These are phyloP conservation scores for Punica granatum DNA, from an alignment of 345 rosid species.

Conservation along the genomic window DNA sequence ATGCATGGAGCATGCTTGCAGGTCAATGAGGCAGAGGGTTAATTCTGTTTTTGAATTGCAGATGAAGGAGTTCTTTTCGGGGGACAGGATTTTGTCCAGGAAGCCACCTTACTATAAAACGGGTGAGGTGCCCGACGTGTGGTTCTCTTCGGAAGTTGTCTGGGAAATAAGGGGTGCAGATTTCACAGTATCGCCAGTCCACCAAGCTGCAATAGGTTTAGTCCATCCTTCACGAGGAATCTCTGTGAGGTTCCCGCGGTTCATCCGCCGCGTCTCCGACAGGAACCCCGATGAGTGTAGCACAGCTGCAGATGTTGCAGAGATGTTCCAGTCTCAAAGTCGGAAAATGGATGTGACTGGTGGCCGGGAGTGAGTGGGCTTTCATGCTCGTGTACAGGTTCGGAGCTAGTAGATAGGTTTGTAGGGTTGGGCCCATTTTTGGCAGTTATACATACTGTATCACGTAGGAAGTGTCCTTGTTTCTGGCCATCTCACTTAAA, in stretches of 20 bases:
- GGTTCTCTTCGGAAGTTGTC: slow-evolving; percentile 68
- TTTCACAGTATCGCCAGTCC: slow-evolving; percentile 76
- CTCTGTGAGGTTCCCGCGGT: slow-evolving; percentile 79
- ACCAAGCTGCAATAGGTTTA: slow-evolving; percentile 71
- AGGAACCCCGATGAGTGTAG: slow-evolving; percentile 73
- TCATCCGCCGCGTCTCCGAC: slow-evolving; percentile 33
- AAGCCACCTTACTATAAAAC: slow-evolving; percentile 71
- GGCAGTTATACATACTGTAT: background rate
- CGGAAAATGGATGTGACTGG: slow-evolving; percentile 42
- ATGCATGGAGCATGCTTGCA: too few relatives aligned
- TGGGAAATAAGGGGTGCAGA: slow-evolving; percentile 90
- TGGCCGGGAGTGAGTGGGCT: background rate
- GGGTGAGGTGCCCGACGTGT: slow-evolving; percentile 65
- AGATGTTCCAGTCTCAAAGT: slow-evolving; percentile 67
- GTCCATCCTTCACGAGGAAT: slow-evolving; percentile 80
- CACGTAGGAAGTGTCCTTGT: background rate
- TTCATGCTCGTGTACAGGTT: background rate
- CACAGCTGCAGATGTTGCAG: slow-evolving; percentile 59
- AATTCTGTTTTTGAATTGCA: slow-evolving; percentile 19
- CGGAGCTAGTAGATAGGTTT: background rate
- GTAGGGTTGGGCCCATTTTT: background rate
- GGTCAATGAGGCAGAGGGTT: background rate
- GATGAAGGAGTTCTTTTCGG: slow-evolving; percentile 73
- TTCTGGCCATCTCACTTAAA: background rate
- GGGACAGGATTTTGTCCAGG: slow-evolving; percentile 50